Percentiles rank a stretch among this genome's conserved stretches.
These are phyloP conservation scores for Cytospora schulzeri DNA, from an alignment of 2,329 filamentous ascomycete genomes.

Conservation along the genomic window DNA sequence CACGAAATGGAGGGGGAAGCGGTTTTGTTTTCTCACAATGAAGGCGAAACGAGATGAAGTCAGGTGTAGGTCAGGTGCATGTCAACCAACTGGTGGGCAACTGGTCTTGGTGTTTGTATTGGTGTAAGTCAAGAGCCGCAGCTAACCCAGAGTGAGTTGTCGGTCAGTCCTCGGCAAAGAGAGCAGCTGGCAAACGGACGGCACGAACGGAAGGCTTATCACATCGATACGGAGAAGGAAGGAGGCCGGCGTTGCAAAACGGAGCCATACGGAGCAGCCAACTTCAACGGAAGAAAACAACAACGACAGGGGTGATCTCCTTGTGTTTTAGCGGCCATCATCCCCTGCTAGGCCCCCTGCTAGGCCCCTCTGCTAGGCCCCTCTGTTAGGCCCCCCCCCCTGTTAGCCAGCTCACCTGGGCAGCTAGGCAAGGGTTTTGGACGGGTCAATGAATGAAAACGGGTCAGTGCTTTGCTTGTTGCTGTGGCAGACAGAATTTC, in stretches of 20 bases:
- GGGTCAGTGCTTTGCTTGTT: slow-evolving; percentile 7
- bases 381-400: background rate
- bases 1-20: background rate
- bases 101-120: background rate
- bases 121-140: slow-evolving; percentile 13
- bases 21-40: background rate
- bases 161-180: background rate
- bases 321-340: background rate
- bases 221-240: slow-evolving; percentile 10
- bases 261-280: background rate
- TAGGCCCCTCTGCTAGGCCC: background rate
- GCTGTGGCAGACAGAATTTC: slow-evolving; percentile 26
- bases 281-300: background rate
- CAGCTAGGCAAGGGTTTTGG: slow-evolving; percentile 12
- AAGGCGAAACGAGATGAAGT: background rate
- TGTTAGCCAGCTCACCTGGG: background rate
- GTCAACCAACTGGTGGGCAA: too few relatives aligned
- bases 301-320: background rate
- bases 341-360: too few relatives aligned
- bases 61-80: background rate
- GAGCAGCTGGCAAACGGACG: background rate
- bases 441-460: too few relatives aligned
- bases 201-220: slow-evolving; percentile 4
- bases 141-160: background rate
- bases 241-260: background rate